These are phyloP conservation scores for Trametes versicolor DNA, from an alignment of 1,284 basidiomycete genomes.

Conservation along the genomic window DNA sequence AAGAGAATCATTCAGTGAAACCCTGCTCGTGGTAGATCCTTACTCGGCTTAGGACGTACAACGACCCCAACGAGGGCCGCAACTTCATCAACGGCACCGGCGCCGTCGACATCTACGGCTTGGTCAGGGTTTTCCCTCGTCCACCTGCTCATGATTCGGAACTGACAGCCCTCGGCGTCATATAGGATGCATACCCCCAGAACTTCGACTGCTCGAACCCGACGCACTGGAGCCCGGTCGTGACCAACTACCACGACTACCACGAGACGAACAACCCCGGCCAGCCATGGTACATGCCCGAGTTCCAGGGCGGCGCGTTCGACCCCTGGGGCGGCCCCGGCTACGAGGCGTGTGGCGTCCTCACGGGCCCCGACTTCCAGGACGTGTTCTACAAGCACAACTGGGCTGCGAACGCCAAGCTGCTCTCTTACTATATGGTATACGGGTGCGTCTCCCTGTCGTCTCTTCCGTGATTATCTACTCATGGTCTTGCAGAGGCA, in stretches of 20 bases:
- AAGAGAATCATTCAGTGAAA: conserved; percentile 2
- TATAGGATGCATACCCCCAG: conserved; percentile 73
- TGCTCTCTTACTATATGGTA: conserved; percentile 84
- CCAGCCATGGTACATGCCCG: conserved; percentile 73
- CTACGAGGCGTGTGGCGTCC: conserved; percentile 58
- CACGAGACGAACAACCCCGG: conserved; percentile 66
- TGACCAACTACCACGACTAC: conserved; percentile 65
- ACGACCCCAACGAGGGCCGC: conserved; percentile 65
- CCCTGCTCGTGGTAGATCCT: too few relatives aligned
- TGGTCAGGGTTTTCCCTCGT: conserved; percentile 43
- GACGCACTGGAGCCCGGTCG: conserved; percentile 63
- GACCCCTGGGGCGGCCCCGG: conserved; percentile 81
- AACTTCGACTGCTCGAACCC: conserved; percentile 80
- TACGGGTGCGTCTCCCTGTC: conserved; percentile 59
- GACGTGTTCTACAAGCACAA: conserved; percentile 79
- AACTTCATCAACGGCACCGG: conserved; percentile 79
- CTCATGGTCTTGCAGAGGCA: conserved; percentile 60
- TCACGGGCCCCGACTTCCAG: conserved; percentile 77
- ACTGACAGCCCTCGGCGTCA: too few relatives aligned
- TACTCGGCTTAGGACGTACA: conserved; percentile 58
- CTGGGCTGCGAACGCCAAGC: conserved; percentile 81
- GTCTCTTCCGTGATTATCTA: too few relatives aligned
- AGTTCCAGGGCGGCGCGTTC: conserved; percentile 65
- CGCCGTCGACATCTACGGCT: conserved; percentile 61
- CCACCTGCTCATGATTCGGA: background rate